Base-by-base conservation (phyloP, 2,329 filamentous ascomycete species). In the Cercospora brassicicola region DNA sequence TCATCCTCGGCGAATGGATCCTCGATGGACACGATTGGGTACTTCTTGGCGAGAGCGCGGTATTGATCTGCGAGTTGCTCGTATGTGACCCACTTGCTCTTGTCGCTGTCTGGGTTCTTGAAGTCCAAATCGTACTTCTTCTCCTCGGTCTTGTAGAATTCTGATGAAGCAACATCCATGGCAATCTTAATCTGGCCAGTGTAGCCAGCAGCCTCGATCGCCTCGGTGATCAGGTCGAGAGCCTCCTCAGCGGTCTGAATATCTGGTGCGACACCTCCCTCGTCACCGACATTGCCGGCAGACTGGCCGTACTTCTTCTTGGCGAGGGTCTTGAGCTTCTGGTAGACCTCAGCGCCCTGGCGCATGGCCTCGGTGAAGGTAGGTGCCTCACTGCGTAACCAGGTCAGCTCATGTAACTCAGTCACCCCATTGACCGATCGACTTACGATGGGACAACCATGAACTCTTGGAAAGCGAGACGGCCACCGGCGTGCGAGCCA, bases 61-160 rank as follows among this genome's bases (percentile, higher is more conserved):
- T 99, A 72, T 78, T 96, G 85, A 79, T 91, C 89, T 80, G 95
- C 94, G 72, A 99, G 91, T 86, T 99, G 87, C 88, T 98, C 93
- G 85, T 98, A 98, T 76, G 92, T 97, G 87, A 99, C 87, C 95
- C 95, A 98, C 89, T 99, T 98, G 87, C 84, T 88, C 80, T 90
- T 88, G 86, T 99, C 95, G 82, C 91, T 95, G 73, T 98, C 91
- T 79, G 95, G 94, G 90, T 99, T 99, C 92, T 99, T 98, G 92
- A 98, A 99, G 90, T 98, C 95, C 74, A 99, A 88, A 81, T 99
- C 95, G 89, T 99, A 99, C 88, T 98, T 98, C 91, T 98, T 97
- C 81, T 85, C 94, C 62, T 95, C 92, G 61, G 79, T 76, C 81
- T 98, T 98, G 91, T 99, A 99, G 89, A 99, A 99, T 84, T 99